A percentile compares a stretch with the other conserved stretches of the same genome.
These are phyloP conservation scores for Colletotrichum siamense DNA, from an alignment of 2,329 filamentous ascomycete genomes.

Conservation along the genomic window DNA sequence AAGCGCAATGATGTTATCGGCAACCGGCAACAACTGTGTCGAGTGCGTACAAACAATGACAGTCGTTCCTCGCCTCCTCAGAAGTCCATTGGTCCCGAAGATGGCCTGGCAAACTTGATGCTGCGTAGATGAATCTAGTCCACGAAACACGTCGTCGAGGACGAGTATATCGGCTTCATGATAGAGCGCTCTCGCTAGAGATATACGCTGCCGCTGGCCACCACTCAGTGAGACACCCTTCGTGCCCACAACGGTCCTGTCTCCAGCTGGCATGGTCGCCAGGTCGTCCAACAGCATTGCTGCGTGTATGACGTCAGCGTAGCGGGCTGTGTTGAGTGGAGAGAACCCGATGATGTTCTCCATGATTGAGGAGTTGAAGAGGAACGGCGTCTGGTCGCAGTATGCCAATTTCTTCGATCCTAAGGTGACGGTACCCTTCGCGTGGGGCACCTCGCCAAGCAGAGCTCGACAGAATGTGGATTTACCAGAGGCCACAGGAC, in stretches of 20 bases:
- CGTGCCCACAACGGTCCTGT: constrained; percentile 42
- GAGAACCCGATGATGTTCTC: constrained; percentile 42
- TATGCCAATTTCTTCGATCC: constrained; percentile 26
- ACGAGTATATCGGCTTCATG: not conserved
- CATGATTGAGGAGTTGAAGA: constrained; percentile 36
- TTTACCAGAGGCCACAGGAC: constrained; percentile 43
- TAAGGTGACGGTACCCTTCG: constrained; percentile 18
- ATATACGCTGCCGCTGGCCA: constrained; percentile 41
- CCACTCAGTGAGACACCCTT: constrained; percentile 46
- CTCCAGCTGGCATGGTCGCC: constrained; percentile 33
- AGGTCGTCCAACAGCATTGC: constrained; percentile 37
- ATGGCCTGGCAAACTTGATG: not conserved
- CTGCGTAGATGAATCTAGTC: not conserved
- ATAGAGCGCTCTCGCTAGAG: not conserved
- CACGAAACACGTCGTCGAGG: not conserved
- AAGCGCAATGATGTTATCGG: not conserved
- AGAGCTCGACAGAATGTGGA: constrained; percentile 41
- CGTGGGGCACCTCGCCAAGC: constrained; percentile 31
- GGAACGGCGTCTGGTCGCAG: constrained; percentile 36
- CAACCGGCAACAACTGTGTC: not conserved
- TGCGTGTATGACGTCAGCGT: constrained; percentile 36
- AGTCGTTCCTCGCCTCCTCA: not conserved
- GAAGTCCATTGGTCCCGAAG: not conserved
- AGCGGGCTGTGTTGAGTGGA: constrained; percentile 34
- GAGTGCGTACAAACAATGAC: not conserved